Base-by-base conservation (phyloP, 2,329 filamentous ascomycete genomes). In the Colletotrichum salicis region DNA sequence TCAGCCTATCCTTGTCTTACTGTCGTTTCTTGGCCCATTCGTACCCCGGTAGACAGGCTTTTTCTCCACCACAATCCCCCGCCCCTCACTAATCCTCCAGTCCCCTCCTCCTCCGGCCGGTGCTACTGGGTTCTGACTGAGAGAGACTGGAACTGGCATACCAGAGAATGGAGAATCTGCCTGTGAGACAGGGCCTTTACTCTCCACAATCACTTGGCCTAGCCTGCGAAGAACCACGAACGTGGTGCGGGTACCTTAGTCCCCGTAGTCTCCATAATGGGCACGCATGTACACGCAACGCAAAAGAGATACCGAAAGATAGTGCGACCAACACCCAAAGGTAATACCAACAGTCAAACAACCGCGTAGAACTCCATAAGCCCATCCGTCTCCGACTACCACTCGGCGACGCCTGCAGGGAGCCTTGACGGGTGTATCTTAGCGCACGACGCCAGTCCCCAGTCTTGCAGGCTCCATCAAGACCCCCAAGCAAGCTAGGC, bases 271-370 rank as follows among this genome's bases (percentile, higher is more conserved):
- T 45, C 33, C 64, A 54, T 55, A 27, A 27, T 13, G 45, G 45
- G 31, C 22, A 65, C 37, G 37, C 41, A 66, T 37, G 27, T 19
- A 22, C 12, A 66, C 37, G 56, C 31, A n/a, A 7, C 19, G 15
- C 19, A n/a, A 63, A 48, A 33, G 41, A 69, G 65, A 63, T 69
- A 70, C 58, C n/a, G 33, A 48, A 22, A 64, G 59, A 72, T 55
- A 56, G 24, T 27, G 27, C 10, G 45, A 22, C 57, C 35, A 52
- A 31, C 10, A n/a, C 35, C 24, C 41, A 48, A 27, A 29, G 27
- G 54, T 56, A 64, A 51, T 56, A 64, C 67, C 27, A 52, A 58
- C 52, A 64, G 67, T 69, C 67, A 69, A 29, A 54, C 51, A 33
- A 69, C 52, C 65, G 27, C 57, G 45, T 27, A 19, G 24, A 55